Conservation (phyloP, 2,329 filamentous ascomycete species). For the Atkinsonella texensis region DNA sequence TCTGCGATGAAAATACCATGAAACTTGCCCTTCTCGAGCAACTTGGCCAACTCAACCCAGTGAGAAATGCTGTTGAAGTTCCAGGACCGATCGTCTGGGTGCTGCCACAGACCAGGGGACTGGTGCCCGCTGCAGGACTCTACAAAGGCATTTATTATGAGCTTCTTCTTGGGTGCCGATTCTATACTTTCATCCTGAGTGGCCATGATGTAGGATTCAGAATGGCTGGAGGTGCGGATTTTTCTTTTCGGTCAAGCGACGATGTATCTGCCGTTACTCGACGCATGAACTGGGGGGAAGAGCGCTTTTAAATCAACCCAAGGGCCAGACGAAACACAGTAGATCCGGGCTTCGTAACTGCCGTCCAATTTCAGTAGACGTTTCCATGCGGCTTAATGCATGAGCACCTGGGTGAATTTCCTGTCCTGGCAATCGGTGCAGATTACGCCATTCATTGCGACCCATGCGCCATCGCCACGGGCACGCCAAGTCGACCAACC, state of each 20-base stretch:
- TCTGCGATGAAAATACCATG: constrained; percentile 37
- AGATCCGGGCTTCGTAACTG: neutral
- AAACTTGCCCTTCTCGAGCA: constrained; percentile 33
- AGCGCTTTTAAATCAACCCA: neutral
- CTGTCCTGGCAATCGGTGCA: neutral
- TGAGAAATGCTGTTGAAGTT: constrained; percentile 48
- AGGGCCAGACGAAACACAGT: too few species aligned
- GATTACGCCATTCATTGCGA: neutral
- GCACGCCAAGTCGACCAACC: neutral
- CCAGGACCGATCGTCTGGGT: constrained; percentile 50
- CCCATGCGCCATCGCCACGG: neutral
- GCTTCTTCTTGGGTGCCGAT: constrained; percentile 20
- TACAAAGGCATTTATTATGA: constrained; percentile 32
- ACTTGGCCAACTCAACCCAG: constrained; percentile 47
- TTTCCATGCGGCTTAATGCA: neutral
- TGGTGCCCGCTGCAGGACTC: constrained; percentile 31
- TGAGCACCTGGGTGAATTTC: neutral
- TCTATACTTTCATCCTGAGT: constrained; percentile 21
- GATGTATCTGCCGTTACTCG: neutral
- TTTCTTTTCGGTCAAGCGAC: neutral
- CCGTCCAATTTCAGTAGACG: neutral
- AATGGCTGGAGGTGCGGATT: neutral
- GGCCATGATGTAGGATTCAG: neutral
- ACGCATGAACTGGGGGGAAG: neutral
- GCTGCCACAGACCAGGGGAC: constrained; percentile 39